Conservation (phyloP, 176 grass and related monocot genomes). For the Neostapfia colusana region DNA sequence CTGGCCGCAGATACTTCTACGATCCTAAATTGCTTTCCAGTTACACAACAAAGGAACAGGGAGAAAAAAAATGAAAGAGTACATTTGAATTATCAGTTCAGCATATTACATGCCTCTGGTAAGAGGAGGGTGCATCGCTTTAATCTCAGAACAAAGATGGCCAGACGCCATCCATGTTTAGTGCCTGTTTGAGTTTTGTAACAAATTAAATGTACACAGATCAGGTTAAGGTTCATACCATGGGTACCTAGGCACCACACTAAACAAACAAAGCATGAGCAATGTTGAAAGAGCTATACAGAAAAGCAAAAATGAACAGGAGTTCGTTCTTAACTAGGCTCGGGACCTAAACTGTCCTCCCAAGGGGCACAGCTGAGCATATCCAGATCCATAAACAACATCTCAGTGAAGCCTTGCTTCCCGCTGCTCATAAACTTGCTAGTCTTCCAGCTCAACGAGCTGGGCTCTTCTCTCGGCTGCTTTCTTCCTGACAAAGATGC, state of each 20-base stretch:
- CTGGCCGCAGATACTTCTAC: neutral
- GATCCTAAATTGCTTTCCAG: neutral
- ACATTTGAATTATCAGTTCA: neutral
- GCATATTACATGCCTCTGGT: no score
- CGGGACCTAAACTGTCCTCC: conserved; percentile 32
- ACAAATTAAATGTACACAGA: conserved; percentile 47
- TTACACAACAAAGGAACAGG: neutral
- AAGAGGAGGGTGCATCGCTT: neutral
- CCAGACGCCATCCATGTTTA: conserved; percentile 10
- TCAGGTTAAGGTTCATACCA: conserved; percentile 31
- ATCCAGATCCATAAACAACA: conserved; percentile 7
- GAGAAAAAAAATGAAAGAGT: neutral
- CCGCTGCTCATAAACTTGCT: conserved; percentile 17
- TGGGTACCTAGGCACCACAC: conserved; percentile 32
- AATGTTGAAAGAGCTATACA: conserved; percentile 43
- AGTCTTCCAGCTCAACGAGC: conserved; percentile 95
- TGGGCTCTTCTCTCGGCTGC: conserved; percentile 95
- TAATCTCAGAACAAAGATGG: neutral
- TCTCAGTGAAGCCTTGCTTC: neutral
- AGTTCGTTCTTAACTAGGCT: conserved; percentile 27
- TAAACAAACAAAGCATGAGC: conserved; percentile 33
- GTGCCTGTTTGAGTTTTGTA: conserved; percentile 12
- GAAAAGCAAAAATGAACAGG: conserved; percentile 2
- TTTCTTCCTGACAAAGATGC: conserved; percentile 96
- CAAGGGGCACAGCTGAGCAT: conserved; percentile 12